Percentiles rank a stretch among this genome's conserved stretches.
Conservation (phyloP, 108 stramenopile genomes). For the Chaetoceros muelleri region DNA sequence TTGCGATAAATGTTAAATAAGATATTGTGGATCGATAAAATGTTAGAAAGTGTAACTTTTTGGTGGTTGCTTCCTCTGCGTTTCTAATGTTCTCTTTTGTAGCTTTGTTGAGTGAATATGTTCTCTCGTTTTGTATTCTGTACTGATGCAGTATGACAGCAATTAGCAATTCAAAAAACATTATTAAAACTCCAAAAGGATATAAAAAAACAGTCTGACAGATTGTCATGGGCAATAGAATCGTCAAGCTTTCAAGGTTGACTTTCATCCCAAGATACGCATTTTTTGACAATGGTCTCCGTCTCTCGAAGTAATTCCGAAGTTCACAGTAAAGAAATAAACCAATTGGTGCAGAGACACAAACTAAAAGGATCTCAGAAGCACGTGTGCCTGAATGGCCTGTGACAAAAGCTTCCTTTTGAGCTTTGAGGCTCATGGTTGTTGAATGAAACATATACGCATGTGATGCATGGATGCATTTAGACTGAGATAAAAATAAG, state of each 20-base stretch:
- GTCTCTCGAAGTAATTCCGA: background rate
- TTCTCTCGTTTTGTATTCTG: background rate
- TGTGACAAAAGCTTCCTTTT: slow-evolving; percentile 77
- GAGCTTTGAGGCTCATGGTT: too few relatives aligned
- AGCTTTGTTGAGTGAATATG: background rate
- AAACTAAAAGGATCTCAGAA: slow-evolving; percentile 53
- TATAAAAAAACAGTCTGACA: slow-evolving; percentile 40
- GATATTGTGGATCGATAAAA: slow-evolving; percentile 55
- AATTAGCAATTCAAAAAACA: slow-evolving; percentile 3
- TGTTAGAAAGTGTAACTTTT: slow-evolving; percentile 39
- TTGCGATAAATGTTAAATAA: slow-evolving; percentile 79
- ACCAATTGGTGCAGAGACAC: slow-evolving; percentile 46
- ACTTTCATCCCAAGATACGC: background rate
- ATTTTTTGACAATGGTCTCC: background rate
- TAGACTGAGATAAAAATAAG: too few relatives aligned
- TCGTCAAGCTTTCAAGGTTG: slow-evolving; percentile 26
- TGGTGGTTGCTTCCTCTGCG: slow-evolving; percentile 1
- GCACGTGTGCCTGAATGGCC: slow-evolving; percentile 65
- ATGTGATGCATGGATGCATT: too few relatives aligned
- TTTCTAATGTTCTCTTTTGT: background rate
- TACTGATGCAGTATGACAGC: background rate
- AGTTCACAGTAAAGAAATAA: slow-evolving; percentile 22
- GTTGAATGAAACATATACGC: too few relatives aligned
- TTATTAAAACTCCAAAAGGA: slow-evolving; percentile 26
- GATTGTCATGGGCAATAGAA: slow-evolving; percentile 65